phyloP scores from a whole-genome alignment of 768 basidiomycete genomes.

The Lactarius tabidus region DNA sequence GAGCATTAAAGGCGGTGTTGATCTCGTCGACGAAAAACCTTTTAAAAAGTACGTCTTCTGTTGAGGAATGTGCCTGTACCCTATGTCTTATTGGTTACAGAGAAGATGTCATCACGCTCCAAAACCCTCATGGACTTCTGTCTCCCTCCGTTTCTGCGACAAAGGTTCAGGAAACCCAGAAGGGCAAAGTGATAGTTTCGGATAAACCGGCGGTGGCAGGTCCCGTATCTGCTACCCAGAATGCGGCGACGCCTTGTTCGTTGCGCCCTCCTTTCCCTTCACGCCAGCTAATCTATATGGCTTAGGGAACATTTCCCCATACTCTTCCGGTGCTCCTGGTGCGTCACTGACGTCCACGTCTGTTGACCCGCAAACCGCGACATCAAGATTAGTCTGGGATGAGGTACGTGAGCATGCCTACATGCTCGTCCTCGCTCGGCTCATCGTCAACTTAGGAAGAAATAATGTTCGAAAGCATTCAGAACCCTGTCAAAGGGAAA shows the following conservation, averaged over 20 bases:
- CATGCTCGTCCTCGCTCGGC: neutral
- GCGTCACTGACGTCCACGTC: slow-evolving; percentile 94
- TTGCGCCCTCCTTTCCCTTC: slow-evolving; percentile 5
- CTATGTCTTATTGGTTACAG: slow-evolving; percentile 36
- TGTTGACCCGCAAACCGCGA: slow-evolving; percentile 66
- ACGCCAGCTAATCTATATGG: slow-evolving; percentile 6
- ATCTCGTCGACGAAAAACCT: slow-evolving; percentile 78
- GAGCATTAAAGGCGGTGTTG: slow-evolving; percentile 79
- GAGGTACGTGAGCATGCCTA: slow-evolving; percentile 48
- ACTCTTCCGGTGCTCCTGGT: slow-evolving; percentile 84
- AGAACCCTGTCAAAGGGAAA: slow-evolving; percentile 74
- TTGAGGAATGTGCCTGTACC: slow-evolving; percentile 9
- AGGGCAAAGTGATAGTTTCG: slow-evolving; percentile 34
- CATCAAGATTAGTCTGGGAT: slow-evolving; percentile 89
- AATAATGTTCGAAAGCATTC: slow-evolving; percentile 94
- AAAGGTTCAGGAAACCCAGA: slow-evolving; percentile 30
- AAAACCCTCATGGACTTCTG: slow-evolving; percentile 83
- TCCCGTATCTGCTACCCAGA: slow-evolving; percentile 25
- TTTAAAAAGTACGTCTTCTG: slow-evolving; percentile 66
- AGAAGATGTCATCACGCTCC: slow-evolving; percentile 88
- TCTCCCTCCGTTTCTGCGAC: slow-evolving; percentile 44
- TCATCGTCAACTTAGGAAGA: slow-evolving; percentile 60
- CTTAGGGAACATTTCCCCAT: slow-evolving; percentile 89
- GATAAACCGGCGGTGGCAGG: slow-evolving; percentile 30
- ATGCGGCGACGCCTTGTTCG: slow-evolving; percentile 59